A percentile compares a stretch with the other conserved stretches of the same genome.
Evolutionary conservation across 1,284 basidiomycete species (phyloP).

Genomic region (Ustilago esculenta): DNA sequence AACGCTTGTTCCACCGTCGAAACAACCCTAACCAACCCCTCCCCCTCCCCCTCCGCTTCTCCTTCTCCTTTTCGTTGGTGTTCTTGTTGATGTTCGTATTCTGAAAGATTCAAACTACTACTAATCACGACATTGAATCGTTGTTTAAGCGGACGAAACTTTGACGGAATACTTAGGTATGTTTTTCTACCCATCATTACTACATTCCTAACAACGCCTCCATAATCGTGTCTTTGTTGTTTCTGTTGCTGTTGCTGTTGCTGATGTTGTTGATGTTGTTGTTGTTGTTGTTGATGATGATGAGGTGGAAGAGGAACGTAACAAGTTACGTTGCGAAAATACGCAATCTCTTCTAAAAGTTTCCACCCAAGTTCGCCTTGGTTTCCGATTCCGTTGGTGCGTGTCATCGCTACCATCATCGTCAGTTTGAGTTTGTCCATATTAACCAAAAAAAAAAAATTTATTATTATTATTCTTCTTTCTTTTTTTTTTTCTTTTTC

Average conservation of each 20-base stretch:
- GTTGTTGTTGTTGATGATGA: no score
- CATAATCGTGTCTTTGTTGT: not conserved
- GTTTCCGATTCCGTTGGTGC: slow-evolving; percentile 85
- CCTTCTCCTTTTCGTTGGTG: no score
- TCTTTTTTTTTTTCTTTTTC: no score
- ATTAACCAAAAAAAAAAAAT: no score
- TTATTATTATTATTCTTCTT: no score
- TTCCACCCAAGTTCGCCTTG: slow-evolving; percentile 84
- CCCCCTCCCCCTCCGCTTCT: slow-evolving; percentile 69
- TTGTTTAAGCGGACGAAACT: slow-evolving; percentile 82
- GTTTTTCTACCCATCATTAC: slow-evolving; percentile 97
- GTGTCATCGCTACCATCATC: slow-evolving; percentile 91
- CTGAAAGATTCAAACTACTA: no score
- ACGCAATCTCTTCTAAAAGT: slow-evolving; percentile 88
- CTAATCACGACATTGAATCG: slow-evolving; percentile 86
- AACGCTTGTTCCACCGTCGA: slow-evolving; percentile 25
- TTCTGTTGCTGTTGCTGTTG: no score
- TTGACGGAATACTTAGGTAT: slow-evolving; percentile 95
- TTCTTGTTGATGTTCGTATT: no score
- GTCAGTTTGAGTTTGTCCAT: slow-evolving; percentile 71
- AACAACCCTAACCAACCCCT: slow-evolving; percentile 27
- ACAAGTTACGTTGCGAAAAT: slow-evolving; percentile 84
- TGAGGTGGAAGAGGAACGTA: no score
- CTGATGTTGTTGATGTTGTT: no score
- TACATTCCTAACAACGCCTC: slow-evolving; percentile 73